A percentile compares a stretch with the other conserved stretches of the same genome.
phyloP scores from a whole-genome alignment of 306 rosid genomes.

The Prunus mume region DNA sequence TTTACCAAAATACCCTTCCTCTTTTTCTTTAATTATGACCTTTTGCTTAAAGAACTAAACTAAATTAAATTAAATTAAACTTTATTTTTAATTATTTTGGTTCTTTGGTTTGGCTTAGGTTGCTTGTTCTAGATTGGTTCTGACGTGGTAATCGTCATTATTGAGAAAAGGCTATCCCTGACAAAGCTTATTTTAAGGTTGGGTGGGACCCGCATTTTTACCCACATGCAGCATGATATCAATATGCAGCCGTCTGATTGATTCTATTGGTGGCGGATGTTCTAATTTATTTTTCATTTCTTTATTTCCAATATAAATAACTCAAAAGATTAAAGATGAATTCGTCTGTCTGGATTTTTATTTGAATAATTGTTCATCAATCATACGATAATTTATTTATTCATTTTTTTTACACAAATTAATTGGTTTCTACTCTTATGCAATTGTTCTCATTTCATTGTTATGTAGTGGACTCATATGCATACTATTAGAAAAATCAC shows the following conservation, averaged over 20 bases:
- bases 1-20: slow-evolving; percentile 43
- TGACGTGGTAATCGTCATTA: slow-evolving; percentile 35
- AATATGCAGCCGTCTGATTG: slow-evolving; percentile 7
- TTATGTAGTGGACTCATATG: too few species aligned
- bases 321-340: background rate
- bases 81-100: background rate
- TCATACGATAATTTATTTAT: background rate
- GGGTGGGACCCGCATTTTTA: slow-evolving; percentile 5
- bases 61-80: background rate
- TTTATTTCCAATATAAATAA: background rate
- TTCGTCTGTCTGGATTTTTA: background rate
- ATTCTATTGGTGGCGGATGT: background rate
- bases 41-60: background rate
- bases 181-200: slow-evolving; percentile 12
- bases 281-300: background rate
- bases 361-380: background rate
- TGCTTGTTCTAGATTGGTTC: slow-evolving; percentile 10
- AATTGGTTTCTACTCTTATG: too few species aligned
- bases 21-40: slow-evolving; percentile 15
- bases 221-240: slow-evolving; percentile 5
- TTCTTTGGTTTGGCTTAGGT: too few species aligned
- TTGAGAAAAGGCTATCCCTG: slow-evolving; percentile 4
- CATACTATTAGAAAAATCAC: too few species aligned
- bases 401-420: too few species aligned
- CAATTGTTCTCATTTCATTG: too few species aligned